These are phyloP conservation scores for Aciculoconidium aculeatum DNA, from an alignment of 805 yeast species.

Conservation along the genomic window DNA sequence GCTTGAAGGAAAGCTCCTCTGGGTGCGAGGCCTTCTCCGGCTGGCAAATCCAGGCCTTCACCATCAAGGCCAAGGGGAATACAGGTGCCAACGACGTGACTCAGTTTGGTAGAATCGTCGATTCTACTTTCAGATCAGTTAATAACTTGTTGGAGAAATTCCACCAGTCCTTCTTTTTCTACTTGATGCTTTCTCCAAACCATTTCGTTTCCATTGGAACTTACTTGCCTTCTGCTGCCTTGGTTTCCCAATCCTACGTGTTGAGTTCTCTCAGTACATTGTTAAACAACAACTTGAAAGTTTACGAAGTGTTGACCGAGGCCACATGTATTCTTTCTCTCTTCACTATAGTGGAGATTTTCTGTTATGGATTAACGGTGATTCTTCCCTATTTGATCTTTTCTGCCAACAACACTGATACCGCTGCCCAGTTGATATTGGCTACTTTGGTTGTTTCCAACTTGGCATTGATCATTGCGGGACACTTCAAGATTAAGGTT, in stretches of 20 bases:
- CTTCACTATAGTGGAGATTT: conserved; percentile 24
- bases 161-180: conserved; percentile 95
- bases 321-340: conserved; percentile 20
- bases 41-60: conserved; percentile 90
- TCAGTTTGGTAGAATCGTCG: conserved; percentile 85
- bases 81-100: conserved; percentile 70
- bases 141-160: conserved; percentile 91
- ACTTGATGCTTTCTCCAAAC: conserved; percentile 70
- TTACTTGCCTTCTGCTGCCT: conserved; percentile 79
- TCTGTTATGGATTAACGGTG: conserved; percentile 18
- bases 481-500: conserved; percentile 2
- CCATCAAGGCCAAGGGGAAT: conserved; percentile 63
- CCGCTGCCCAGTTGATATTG: conserved; percentile 13
- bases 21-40: conserved; percentile 88
- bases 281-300: conserved; percentile 37
- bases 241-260: conserved; percentile 63
- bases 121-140: conserved; percentile 80
- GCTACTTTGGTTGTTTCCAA: conserved; percentile 11
- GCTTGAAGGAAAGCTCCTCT: conserved; percentile 53
- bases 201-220: conserved; percentile 90
- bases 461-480: conserved; percentile 13
- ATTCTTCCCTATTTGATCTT: conserved; percentile 20
- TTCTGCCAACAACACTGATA: conserved; percentile 5
- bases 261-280: conserved; percentile 58
- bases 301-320: conserved; percentile 14